These are phyloP conservation scores for Aureobasidium sp. DNA, from an alignment of 2,329 filamentous ascomycete genomes.

Conservation along the genomic window DNA sequence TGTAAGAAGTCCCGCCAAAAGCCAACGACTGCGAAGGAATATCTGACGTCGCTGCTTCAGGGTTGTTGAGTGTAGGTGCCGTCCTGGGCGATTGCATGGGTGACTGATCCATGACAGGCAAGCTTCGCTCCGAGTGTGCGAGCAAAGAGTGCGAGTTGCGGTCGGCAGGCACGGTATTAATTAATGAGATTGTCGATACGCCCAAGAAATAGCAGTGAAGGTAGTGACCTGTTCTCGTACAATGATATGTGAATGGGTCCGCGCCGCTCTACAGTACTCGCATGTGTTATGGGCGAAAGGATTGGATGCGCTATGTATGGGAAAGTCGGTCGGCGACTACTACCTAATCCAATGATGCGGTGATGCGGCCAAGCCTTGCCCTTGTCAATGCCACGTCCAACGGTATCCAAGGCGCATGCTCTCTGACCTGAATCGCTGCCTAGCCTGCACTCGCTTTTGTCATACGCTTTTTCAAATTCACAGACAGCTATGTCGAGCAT, in stretches of 20 bases:
- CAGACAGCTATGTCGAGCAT: background rate
- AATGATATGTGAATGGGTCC: background rate
- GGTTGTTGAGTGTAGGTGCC: background rate
- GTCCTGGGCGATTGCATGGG: conserved; percentile 8
- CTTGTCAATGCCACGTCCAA: background rate
- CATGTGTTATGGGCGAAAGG: background rate
- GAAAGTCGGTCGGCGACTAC: conserved; percentile 8
- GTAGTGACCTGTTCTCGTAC: background rate
- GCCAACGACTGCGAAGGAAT: conserved; percentile 9
- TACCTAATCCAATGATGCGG: conserved; percentile 1
- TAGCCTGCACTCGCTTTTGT: background rate
- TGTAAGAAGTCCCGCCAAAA: background rate
- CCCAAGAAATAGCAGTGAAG: background rate
- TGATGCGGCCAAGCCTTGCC: conserved; percentile 8
- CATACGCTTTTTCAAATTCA: background rate
- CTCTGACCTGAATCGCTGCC: background rate
- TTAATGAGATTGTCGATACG: background rate
- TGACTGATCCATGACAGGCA: conserved; percentile 1
- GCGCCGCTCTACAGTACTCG: background rate
- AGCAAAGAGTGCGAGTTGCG: background rate
- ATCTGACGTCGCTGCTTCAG: background rate
- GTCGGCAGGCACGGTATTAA: background rate
- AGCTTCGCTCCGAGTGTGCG: background rate
- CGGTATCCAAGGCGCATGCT: background rate
- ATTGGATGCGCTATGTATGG: background rate